phyloP scores from a whole-genome alignment of 2,329 filamentous ascomycete genomes.

The Diplocarpon rosae region DNA sequence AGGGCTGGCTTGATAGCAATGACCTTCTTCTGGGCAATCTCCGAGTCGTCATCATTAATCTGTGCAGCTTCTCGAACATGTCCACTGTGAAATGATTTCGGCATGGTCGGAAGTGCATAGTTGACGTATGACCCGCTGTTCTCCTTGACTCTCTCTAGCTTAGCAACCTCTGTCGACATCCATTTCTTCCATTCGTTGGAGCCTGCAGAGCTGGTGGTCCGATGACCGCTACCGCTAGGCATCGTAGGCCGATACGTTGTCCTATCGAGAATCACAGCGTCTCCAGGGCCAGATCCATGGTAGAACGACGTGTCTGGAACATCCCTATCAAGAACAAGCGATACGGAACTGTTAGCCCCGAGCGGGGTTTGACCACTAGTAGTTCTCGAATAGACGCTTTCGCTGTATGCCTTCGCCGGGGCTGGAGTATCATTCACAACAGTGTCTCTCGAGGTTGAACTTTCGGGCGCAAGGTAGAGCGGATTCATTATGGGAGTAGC shows the following conservation, averaged over 20 bases:
- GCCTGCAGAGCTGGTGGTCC: slow-evolving; percentile 33
- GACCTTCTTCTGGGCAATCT: slow-evolving; percentile 8
- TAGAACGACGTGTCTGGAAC: slow-evolving; percentile 5
- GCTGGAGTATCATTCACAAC: neutral
- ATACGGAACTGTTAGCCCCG: slow-evolving; percentile 12
- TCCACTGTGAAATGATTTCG: slow-evolving; percentile 23
- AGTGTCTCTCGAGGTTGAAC: neutral
- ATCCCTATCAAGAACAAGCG: slow-evolving; percentile 10
- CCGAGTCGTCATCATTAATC: slow-evolving; percentile 32
- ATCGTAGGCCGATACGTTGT: slow-evolving; percentile 25
- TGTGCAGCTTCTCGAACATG: slow-evolving; percentile 42
- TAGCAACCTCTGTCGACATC: slow-evolving; percentile 41
- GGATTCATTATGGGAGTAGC: slow-evolving; percentile 7
- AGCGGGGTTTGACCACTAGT: slow-evolving; percentile 23
- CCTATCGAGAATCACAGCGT: slow-evolving; percentile 28
- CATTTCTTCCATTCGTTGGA: slow-evolving; percentile 45
- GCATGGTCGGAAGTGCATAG: slow-evolving; percentile 23
- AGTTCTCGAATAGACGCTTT: slow-evolving; percentile 27
- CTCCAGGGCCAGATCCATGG: slow-evolving; percentile 20
- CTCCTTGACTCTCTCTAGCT: slow-evolving; percentile 30
- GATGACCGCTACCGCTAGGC: slow-evolving; percentile 17
- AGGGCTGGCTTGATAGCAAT: slow-evolving; percentile 17
- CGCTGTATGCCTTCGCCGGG: slow-evolving; percentile 18
- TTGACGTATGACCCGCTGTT: slow-evolving; percentile 18
- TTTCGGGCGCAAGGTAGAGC: slow-evolving; percentile 5